Base-by-base conservation (phyloP, 1,284 basidiomycete genomes). In the Trichosporon sp. region DNA sequence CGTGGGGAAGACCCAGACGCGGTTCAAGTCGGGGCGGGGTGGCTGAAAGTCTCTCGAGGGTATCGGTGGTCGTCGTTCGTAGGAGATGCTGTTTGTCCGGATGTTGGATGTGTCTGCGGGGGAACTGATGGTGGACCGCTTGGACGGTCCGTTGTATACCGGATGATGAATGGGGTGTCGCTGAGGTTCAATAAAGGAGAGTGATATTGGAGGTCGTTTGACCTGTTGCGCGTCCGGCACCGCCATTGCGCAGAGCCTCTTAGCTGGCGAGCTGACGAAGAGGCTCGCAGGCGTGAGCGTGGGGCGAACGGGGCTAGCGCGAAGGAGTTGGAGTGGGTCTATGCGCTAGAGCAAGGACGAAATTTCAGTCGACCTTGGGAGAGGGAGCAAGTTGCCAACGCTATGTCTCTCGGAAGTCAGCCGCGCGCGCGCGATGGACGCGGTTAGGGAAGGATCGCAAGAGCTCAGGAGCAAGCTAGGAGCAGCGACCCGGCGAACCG, bases 181-280 rank as follows among this genome's bases (percentile, higher is more conserved):
- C 51, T 54, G 51, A 21, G 51, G 51, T 54, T 54, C 51, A 16
- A 54, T 54, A 8, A 54, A 54, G 5, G 51, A 54, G 19, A 54
- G 51, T 7, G 51, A 54, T 54, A 54, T 54, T 54, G 51, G 51
- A 54, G 51, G 51, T 54, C 51, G 51, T 16, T 54, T 54, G 51
- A 54, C 51, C 51, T 54, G 14, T 16, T n/a, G 51, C 51, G 19
- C 21, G 19, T 54, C 51, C 0, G 51, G 21, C 51, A 54, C 51
- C 21, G 51, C 51, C 51, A 54, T 54, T 21, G 51, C 51, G 51
- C 46, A 54, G 51, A 40, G 10, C 38, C 38, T 40, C 12, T 12
- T 35, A 35, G 35, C 35, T 35, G 35, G 35, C 35, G 35, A 37
- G 35, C 4, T 37, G 35, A 37, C 35, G 35, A 37, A 37, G 35